phyloP scores from a whole-genome alignment of 495 filamentous ascomycete species.

The Achaetomiella virescens region DNA sequence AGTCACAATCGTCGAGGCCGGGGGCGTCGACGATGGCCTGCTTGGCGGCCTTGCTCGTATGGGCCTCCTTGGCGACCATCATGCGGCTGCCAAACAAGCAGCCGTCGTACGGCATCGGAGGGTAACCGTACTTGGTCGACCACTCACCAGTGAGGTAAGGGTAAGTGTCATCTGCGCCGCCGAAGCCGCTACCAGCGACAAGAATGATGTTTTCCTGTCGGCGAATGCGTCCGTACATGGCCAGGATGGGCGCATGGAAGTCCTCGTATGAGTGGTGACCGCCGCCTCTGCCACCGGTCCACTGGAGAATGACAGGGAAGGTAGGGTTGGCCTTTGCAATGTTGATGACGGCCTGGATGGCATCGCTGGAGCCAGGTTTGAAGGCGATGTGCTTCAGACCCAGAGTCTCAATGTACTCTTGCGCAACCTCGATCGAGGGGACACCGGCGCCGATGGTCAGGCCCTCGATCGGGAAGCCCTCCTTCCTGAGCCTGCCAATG shows the following conservation, averaged over 20 bases:
- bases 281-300: constrained; percentile 91
- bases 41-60: constrained; percentile 90
- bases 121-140: constrained; percentile 79
- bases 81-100: constrained; percentile 84
- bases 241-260: constrained; percentile 88
- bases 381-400: constrained; percentile 91
- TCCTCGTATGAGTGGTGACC: constrained; percentile 95
- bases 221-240: constrained; percentile 81
- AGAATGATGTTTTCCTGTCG: constrained; percentile 79
- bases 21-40: constrained; percentile 88
- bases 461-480: constrained; percentile 90
- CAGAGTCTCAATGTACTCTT: constrained; percentile 91
- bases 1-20: constrained; percentile 79
- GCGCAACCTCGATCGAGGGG: constrained; percentile 86
- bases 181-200: constrained; percentile 87
- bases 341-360: constrained; percentile 84
- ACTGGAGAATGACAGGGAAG: constrained; percentile 87
- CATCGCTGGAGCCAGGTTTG: constrained; percentile 87
- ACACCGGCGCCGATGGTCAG: constrained; percentile 93
- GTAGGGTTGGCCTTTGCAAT: constrained; percentile 81
- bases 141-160: constrained; percentile 86
- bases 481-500: constrained; percentile 72
- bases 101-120: constrained; percentile 91
- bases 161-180: constrained; percentile 85
- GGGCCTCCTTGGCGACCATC: constrained; percentile 92